Conservation (phyloP, 495 filamentous ascomycete species). For the Melanomma pulvis-pyrius region DNA sequence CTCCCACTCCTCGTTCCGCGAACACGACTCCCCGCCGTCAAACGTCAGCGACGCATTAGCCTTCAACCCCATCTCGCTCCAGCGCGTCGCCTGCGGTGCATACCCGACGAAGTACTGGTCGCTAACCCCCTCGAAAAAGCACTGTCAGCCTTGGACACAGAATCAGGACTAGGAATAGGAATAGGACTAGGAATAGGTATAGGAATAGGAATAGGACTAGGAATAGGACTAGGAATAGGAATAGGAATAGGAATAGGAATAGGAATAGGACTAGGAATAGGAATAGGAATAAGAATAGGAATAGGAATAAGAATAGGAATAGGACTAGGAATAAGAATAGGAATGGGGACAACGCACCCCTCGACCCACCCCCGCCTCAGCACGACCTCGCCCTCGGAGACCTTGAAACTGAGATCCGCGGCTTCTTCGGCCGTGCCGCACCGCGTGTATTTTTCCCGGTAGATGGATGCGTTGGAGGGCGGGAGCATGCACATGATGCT, state of each 20-base stretch:
- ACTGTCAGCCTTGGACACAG: no score
- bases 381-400: neutral
- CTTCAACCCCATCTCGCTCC: neutral
- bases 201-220: no score
- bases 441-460: neutral
- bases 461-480: neutral
- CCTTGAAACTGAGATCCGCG: neutral
- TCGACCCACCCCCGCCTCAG: conserved; percentile 11
- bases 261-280: no score
- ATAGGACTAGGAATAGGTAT: no score
- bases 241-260: no score
- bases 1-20: neutral
- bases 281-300: no score
- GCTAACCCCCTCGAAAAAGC: no score
- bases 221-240: no score
- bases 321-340: neutral
- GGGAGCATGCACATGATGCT: neutral
- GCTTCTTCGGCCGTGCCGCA: neutral
- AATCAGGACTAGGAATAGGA: no score
- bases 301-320: no score
- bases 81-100: conserved; percentile 7
- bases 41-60: conserved; percentile 11
- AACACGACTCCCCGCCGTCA: neutral
- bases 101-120: neutral
- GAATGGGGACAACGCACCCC: conserved; percentile 2